phyloP scores from a whole-genome alignment of 1,284 basidiomycete genomes.

The Ustilago cynodontis region DNA sequence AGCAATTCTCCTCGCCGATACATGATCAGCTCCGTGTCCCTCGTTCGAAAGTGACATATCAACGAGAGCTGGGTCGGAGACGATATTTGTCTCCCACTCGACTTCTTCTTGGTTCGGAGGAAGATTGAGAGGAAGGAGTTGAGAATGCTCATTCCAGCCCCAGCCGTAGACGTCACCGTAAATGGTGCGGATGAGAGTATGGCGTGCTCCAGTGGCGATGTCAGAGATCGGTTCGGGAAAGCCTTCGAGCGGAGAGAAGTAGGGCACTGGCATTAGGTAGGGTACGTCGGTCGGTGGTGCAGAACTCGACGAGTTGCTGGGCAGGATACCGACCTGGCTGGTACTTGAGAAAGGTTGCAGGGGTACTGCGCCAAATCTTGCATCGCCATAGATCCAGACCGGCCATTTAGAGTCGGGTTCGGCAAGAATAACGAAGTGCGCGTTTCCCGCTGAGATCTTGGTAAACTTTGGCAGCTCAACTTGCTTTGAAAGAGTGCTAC shows the following conservation, averaged over 20 bases:
- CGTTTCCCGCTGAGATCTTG: slow-evolving; percentile 29
- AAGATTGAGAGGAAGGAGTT: slow-evolving; percentile 11
- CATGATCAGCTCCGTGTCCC: background rate
- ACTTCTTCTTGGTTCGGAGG: no score
- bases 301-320: background rate
- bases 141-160: slow-evolving; percentile 45
- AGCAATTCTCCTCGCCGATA: background rate
- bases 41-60: background rate
- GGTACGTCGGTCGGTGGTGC: slow-evolving; percentile 6
- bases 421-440: slow-evolving; percentile 35
- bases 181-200: slow-evolving; percentile 23
- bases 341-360: slow-evolving; percentile 5
- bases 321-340: background rate
- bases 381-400: slow-evolving; percentile 39
- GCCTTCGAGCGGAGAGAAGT: slow-evolving; percentile 12
- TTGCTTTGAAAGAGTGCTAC: background rate
- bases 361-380: slow-evolving; percentile 33
- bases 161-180: slow-evolving; percentile 39
- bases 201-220: slow-evolving; percentile 17
- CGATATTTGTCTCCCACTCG: slow-evolving; percentile 12
- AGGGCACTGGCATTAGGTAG: slow-evolving; percentile 23
- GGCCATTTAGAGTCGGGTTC: background rate
- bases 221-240: background rate
- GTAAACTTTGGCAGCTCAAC: slow-evolving; percentile 14
- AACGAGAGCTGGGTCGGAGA: slow-evolving; percentile 19